Evolutionary conservation across 2,329 filamentous ascomycete genomes (phyloP).

Genomic region (Blastomyces parvus): DNA sequence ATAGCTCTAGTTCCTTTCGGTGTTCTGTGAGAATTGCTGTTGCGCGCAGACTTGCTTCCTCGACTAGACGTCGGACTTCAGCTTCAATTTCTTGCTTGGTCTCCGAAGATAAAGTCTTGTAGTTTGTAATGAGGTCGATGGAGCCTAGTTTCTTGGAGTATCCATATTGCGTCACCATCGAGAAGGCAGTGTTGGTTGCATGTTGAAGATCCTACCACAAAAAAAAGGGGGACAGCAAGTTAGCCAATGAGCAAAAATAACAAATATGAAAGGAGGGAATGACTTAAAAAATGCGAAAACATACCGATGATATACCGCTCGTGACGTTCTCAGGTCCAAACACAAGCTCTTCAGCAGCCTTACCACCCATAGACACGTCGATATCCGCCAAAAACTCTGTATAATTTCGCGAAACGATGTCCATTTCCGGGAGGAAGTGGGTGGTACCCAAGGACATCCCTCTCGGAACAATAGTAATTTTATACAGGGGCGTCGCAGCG

Average conservation of each 20-base stretch:
- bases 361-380: constrained; percentile 73
- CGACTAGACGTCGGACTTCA: constrained; percentile 76
- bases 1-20: constrained; percentile 72
- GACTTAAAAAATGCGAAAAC: constrained; percentile 23
- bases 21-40: constrained; percentile 60
- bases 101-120: constrained; percentile 70
- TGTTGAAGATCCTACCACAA: constrained; percentile 61
- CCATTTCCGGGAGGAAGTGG: constrained; percentile 77
- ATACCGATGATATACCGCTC: constrained; percentile 70
- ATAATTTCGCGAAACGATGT: constrained; percentile 82
- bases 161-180: constrained; percentile 79
- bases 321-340: constrained; percentile 89
- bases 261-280: background rate
- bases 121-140: constrained; percentile 74
- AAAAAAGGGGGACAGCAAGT: background rate
- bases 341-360: constrained; percentile 79
- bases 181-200: constrained; percentile 73
- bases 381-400: constrained; percentile 72
- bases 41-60: constrained; percentile 70
- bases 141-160: constrained; percentile 86
- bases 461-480: constrained; percentile 91
- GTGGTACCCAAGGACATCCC: constrained; percentile 81
- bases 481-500: constrained; percentile 72
- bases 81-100: constrained; percentile 79
- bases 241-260: background rate